Evolutionary conservation across 208 protist genomes (phyloP).

Genomic region (Crithidia expoeki): DNA sequence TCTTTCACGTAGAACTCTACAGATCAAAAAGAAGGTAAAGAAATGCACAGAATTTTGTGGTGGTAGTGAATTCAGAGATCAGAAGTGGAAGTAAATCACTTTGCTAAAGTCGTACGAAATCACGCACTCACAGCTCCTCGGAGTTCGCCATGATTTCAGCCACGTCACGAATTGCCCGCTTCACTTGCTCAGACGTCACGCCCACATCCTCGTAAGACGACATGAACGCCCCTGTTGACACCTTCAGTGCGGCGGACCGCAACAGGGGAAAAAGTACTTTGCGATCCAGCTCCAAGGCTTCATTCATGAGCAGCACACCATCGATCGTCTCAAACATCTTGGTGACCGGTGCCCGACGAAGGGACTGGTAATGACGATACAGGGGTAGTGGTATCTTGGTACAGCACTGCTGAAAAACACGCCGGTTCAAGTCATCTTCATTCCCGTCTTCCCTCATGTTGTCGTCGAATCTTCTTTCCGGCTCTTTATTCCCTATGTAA

Average conservation of each 20-base stretch:
- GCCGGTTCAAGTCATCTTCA: constrained; percentile 24
- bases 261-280: constrained; percentile 75
- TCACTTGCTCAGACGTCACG: constrained; percentile 53
- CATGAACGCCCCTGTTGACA: constrained; percentile 78
- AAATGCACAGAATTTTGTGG: too few species aligned
- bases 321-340: constrained; percentile 56
- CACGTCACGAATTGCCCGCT: constrained; percentile 65
- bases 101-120: too few species aligned
- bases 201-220: constrained; percentile 78
- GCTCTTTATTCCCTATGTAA: too few species aligned
- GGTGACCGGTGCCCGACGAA: constrained; percentile 47
- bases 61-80: too few species aligned
- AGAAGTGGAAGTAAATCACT: too few species aligned
- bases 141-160: constrained; percentile 53
- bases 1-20: too few species aligned
- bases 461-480: neutral
- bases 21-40: too few species aligned
- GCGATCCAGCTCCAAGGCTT: constrained; percentile 68
- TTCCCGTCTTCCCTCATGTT: neutral
- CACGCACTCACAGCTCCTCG: constrained; percentile 44
- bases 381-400: constrained; percentile 37
- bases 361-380: constrained; percentile 39
- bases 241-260: constrained; percentile 79
- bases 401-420: constrained; percentile 31
- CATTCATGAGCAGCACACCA: constrained; percentile 80